Evolutionary conservation across 805 yeast genomes (phyloP), one percentile per base, ranked within the genome.

Genomic region (Lipomyces spencermartinsiae): DNA sequence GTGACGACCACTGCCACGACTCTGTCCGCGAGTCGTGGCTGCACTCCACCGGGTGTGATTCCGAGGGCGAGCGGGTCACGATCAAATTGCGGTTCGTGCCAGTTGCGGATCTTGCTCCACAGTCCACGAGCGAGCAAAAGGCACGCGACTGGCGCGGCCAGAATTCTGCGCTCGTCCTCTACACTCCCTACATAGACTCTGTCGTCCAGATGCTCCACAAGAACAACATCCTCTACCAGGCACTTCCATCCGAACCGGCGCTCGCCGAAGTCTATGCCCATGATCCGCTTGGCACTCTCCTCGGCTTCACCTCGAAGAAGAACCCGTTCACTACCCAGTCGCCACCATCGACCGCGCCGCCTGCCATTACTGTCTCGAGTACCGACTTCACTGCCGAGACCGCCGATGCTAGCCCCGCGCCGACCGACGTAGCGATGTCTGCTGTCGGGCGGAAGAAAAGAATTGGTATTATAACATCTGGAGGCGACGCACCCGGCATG

Each of bases 401-500:
- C 16, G 57, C 46, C 2, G 55, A 57, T 9, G 54, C 61, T 10
- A 60, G 49, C 29, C 6, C 35, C 16, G 25, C 33, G 16, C 33
- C 4, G 10, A 22, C 65, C 31, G 35, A 60, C 35, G 43, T 56
- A 49, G 56, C 64, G 19, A 61, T 51, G 2, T 29, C 69, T 34
- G 60, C 64, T 12, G 59, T 63, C 22, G 62, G 25, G 14, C 76
- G 69, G 68, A 78, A 80, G 74, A 81, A 87, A 79, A 86, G 87
- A 73, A 91, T 95, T 71, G 99, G 97, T 4, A 95, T 95, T 61
- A 93, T 95, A 94, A 95, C 98, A 5, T 92, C 97, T 0, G 99
- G 99, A 74, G 99, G 99, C 80, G 99, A 95, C 78, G 91, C 98
- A 63, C 99, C 96, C 37, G 99, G 99, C 75, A 95, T 95, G 99